A percentile compares a stretch with the other conserved stretches of the same genome.
phyloP scores from a whole-genome alignment of 1,284 basidiomycete species.

The Malassezia nana region DNA sequence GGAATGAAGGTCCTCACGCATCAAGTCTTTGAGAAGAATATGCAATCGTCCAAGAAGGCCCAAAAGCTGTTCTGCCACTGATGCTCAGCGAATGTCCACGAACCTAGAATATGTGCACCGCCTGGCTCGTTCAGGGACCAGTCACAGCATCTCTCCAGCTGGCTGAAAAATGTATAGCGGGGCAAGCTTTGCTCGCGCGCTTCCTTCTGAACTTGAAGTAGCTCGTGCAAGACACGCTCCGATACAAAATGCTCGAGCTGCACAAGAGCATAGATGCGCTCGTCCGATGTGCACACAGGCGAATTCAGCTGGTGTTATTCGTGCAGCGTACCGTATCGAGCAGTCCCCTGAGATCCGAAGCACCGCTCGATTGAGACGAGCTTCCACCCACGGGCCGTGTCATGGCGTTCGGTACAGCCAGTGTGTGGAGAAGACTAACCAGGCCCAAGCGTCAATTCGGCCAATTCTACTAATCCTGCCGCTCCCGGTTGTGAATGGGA shows the following conservation, averaged over 20 bases:
- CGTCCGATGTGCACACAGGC: conserved; percentile 1
- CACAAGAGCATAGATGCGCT: conserved; percentile 18
- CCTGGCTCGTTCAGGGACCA: conserved; percentile 6
- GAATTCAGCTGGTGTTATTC: conserved; percentile 5
- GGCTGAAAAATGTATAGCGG: background rate
- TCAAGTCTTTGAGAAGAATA: background rate
- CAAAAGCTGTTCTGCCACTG: conserved; percentile 12
- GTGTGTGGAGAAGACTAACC: background rate
- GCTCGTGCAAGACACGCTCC: conserved; percentile 4
- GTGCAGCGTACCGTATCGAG: conserved; percentile 4
- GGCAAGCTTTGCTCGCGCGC: conserved; percentile 6
- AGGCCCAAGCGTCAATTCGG: background rate
- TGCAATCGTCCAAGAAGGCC: conserved; percentile 10
- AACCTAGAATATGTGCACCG: background rate
- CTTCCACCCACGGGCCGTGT: background rate
- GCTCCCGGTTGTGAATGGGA: conserved; percentile 17
- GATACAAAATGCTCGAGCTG: conserved; percentile 18
- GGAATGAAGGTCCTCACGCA: background rate
- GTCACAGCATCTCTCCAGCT: conserved; percentile 12
- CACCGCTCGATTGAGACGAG: background rate
- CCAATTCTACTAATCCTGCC: background rate
- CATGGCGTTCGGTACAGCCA: background rate
- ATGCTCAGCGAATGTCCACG: background rate
- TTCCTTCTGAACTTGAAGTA: conserved; percentile 6
- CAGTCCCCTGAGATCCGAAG: background rate